These are phyloP conservation scores for Talaromyces piceae DNA, from an alignment of 2,329 filamentous ascomycete genomes.

Conservation along the genomic window DNA sequence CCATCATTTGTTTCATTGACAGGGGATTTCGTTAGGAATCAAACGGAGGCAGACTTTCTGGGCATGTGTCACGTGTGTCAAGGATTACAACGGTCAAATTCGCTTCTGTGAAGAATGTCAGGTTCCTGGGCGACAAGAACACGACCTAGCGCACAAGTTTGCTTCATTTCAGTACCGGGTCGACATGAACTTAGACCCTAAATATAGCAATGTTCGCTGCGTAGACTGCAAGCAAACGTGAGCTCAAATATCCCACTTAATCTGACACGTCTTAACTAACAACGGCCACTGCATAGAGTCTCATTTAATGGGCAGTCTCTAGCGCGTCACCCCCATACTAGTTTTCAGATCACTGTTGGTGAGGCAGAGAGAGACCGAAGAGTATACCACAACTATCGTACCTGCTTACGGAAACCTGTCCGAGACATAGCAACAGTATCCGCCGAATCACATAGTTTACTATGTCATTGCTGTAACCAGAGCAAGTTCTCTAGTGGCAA, in stretches of 20 bases:
- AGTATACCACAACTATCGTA: conserved; percentile 7
- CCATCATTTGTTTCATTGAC: background rate
- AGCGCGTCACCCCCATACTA: conserved; percentile 7
- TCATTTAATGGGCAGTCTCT: conserved; percentile 7
- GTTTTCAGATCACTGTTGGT: conserved; percentile 9
- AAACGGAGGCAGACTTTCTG: conserved; percentile 7
- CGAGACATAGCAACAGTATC: conserved; percentile 8
- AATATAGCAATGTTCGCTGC: conserved; percentile 9
- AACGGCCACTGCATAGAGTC: too few species aligned
- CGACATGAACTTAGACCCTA: conserved; percentile 6
- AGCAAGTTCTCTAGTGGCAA: background rate
- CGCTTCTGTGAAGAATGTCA: conserved; percentile 9
- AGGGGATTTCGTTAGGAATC: background rate
- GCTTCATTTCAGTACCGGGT: conserved; percentile 11
- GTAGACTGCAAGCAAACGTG: conserved; percentile 7
- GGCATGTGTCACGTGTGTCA: conserved; percentile 11
- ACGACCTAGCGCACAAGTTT: conserved; percentile 9
- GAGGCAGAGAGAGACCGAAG: conserved; percentile 11
- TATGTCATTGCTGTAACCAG: conserved; percentile 11
- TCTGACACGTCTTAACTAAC: too few species aligned
- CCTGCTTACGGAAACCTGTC: conserved; percentile 8
- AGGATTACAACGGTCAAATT: conserved; percentile 11
- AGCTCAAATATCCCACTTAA: background rate
- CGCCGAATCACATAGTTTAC: conserved; percentile 9
- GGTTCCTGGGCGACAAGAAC: conserved; percentile 2